A percentile compares a stretch with the other conserved stretches of the same genome.
These are phyloP conservation scores for Chlorella variabilis DNA, from an alignment of 163 green algal genomes.

Conservation along the genomic window DNA sequence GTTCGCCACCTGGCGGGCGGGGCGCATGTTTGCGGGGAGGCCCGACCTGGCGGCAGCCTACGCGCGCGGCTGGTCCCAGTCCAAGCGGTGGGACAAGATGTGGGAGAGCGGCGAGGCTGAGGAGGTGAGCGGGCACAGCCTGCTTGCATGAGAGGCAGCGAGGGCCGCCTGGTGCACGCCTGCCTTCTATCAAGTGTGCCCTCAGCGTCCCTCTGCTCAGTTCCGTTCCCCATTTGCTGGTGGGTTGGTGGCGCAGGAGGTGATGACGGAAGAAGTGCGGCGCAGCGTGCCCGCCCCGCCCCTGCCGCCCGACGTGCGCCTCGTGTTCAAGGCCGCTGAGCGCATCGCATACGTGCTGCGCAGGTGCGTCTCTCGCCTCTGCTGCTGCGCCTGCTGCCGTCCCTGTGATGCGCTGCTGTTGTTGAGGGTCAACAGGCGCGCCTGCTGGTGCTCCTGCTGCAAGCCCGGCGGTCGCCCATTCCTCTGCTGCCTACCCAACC, in stretches of 20 bases:
- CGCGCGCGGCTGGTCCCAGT: slow-evolving; percentile 1
- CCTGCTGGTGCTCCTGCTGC: no score
- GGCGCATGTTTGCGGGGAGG: not conserved
- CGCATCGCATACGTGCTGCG: slow-evolving; percentile 28
- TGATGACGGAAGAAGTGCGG: not conserved
- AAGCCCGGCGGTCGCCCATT: no score
- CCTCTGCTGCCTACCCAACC: no score
- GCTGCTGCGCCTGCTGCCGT: not conserved
- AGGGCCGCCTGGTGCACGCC: no score
- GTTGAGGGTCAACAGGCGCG: no score
- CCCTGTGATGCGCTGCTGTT: not conserved
- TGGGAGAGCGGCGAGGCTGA: not conserved
- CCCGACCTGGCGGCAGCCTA: slow-evolving; percentile 11
- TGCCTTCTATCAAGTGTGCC: no score
- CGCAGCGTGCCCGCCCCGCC: slow-evolving; percentile 5
- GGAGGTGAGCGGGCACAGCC: not conserved
- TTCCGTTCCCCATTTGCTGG: no score
- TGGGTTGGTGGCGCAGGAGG: not conserved
- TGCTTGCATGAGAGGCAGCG: not conserved
- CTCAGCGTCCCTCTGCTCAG: no score
- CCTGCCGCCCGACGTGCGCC: not conserved
- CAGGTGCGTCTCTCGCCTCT: not conserved
- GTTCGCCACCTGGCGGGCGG: not conserved
- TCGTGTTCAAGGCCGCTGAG: not conserved
- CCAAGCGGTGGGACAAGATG: slow-evolving; percentile 11